These are phyloP conservation scores for Mrakia blollopis DNA, from an alignment of 768 basidiomycete genomes.

Conservation along the genomic window DNA sequence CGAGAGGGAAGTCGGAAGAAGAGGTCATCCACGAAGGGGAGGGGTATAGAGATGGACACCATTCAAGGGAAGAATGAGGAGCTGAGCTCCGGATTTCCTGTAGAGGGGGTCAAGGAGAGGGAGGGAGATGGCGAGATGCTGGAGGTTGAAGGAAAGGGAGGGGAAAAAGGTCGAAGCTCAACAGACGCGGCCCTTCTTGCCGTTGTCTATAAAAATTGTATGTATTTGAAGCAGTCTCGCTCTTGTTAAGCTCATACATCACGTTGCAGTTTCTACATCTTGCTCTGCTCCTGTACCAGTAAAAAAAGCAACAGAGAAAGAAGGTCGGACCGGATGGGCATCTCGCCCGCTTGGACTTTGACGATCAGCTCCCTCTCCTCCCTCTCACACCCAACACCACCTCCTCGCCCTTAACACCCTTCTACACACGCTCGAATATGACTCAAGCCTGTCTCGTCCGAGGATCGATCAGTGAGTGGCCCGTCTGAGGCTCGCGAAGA, in stretches of 20 bases:
- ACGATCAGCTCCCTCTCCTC: background rate
- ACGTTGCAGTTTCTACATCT: no score
- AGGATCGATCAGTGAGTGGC: conserved; percentile 30
- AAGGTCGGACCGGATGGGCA: background rate
- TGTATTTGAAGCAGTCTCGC: no score
- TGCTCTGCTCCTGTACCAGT: no score
- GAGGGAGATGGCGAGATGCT: background rate
- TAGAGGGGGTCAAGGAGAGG: background rate
- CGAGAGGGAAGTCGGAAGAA: background rate
- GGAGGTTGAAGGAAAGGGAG: background rate
- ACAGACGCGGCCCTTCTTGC: no score
- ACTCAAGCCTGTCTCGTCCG: conserved; percentile 22
- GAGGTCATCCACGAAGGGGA: background rate
- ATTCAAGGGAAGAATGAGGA: background rate
- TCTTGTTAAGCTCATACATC: no score
- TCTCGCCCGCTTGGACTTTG: background rate
- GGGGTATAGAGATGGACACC: background rate
- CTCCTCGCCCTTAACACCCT: background rate
- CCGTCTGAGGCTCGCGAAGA: no score
- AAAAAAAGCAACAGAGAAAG: background rate
- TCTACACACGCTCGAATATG: background rate
- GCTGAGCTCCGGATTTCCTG: background rate
- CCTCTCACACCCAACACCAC: background rate
- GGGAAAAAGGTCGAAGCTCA: background rate
- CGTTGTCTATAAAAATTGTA: no score